Evolutionary conservation across 257 asterid genomes (phyloP), one percentile per base, ranked within the genome.

Genomic region (Nicotiana tabacum): DNA sequence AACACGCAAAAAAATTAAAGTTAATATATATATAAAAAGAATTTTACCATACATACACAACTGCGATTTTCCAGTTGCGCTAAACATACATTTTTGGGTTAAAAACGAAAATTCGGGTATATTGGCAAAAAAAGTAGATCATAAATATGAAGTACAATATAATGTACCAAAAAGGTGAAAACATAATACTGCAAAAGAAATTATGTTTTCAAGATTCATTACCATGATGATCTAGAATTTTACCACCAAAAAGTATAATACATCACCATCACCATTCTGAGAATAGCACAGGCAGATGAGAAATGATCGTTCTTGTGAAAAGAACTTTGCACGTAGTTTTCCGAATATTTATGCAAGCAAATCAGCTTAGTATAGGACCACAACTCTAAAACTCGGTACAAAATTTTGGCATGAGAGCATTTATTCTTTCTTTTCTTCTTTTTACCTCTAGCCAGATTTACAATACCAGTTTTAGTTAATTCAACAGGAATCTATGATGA

Each of bases 371-470:
- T 74, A 74, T 74, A 48, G 62, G 79, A 74, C 61, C 33, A 48
- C 62, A 74, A 27, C 51, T 74, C 79, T 48, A 76, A 43, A 15
- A 48, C 64, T 76, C 80, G 29, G 64, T 27, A 76, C 64, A 51
- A 76, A 76, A 76, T 24, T 51, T 51, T 6, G 64, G 46, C 80
- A 76, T 24, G 53, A 21, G 27, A 76, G 46, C 80, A 51, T 27
- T 76, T 76, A 76, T 76, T 76, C 80, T 48, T 27, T 51, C 62
- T 24, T 48, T 74, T 17, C 39, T 74, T 74, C 64, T 76, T 76
- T 17, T 48, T 76, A 51, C 80, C 80, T 51, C 80, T 76, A 51
- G 64, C 64, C 27, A 13, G 64, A 76, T 76, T 51, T 51, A 76
- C 80, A 76, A 29, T 46, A 76, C 5, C 80, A 27, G 9, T 6